Conservation (phyloP, 163 green algal genomes). For the Scenedesmus sp. region DNA sequence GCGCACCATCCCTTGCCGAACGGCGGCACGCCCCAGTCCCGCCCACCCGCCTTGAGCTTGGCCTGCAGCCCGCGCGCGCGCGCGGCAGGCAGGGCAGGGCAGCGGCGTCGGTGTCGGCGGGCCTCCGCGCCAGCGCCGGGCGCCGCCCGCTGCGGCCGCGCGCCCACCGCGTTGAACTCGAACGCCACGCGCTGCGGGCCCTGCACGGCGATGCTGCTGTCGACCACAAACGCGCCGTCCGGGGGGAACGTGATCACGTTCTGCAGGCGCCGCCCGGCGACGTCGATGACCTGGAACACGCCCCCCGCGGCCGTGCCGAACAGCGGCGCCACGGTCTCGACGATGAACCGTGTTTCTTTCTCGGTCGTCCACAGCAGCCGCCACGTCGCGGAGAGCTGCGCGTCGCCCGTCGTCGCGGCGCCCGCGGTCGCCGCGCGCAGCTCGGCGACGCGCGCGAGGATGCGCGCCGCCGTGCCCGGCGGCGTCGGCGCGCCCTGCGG, state of each 20-base stretch:
- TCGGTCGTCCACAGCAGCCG: constrained; percentile 81
- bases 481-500: too few relatives aligned
- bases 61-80: too few relatives aligned
- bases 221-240: constrained; percentile 78
- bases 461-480: not conserved
- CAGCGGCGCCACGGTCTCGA: constrained; percentile 71
- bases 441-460: constrained; percentile 39
- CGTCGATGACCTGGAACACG: constrained; percentile 89
- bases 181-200: constrained; percentile 70
- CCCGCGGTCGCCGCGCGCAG: constrained; percentile 31
- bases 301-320: constrained; percentile 80
- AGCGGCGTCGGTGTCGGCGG: too few relatives aligned
- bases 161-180: constrained; percentile 76
- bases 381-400: constrained; percentile 70
- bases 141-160: too few relatives aligned
- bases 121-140: too few relatives aligned
- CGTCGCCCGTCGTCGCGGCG: constrained; percentile 38
- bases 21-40: constrained; percentile 66
- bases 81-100: too few relatives aligned
- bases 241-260: constrained; percentile 90
- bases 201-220: constrained; percentile 61
- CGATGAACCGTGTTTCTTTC: constrained; percentile 88
- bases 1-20: constrained; percentile 79
- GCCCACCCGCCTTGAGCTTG: constrained; percentile 64
- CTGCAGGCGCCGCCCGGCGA: constrained; percentile 52